Conservation (phyloP, 352 stramenopile genomes). For the Phytophthora hibernalis region DNA sequence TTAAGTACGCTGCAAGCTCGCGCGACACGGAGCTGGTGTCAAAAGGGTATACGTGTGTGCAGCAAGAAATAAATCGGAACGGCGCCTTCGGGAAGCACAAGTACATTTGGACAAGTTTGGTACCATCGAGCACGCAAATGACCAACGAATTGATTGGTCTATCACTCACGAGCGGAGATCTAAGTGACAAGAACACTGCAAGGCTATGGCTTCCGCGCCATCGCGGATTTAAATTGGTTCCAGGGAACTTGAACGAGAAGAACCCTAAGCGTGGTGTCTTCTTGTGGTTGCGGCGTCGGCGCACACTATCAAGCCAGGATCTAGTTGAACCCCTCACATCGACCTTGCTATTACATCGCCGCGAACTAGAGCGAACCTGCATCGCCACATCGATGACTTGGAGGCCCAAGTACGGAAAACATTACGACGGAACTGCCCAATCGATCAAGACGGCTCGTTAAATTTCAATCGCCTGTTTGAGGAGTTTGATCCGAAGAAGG, state of each 20-base stretch:
- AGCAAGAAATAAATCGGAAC: slow-evolving; percentile 72
- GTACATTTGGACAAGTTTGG: slow-evolving; percentile 79
- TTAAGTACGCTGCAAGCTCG: slow-evolving; percentile 66
- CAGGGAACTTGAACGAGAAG: slow-evolving; percentile 75
- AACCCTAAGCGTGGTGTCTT: slow-evolving; percentile 63
- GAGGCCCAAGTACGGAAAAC: slow-evolving; percentile 77
- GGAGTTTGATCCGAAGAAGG: slow-evolving; percentile 80
- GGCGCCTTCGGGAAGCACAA: slow-evolving; percentile 76
- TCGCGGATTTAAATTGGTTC: slow-evolving; percentile 78
- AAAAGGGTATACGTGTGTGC: slow-evolving; percentile 78
- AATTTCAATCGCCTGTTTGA: slow-evolving; percentile 82
- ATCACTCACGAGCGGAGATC: slow-evolving; percentile 64
- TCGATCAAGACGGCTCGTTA: slow-evolving; percentile 77
- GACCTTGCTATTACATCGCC: slow-evolving; percentile 51
- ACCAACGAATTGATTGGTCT: slow-evolving; percentile 74
- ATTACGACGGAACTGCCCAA: slow-evolving; percentile 72
- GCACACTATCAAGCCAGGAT: slow-evolving; percentile 45
- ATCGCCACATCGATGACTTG: slow-evolving; percentile 68
- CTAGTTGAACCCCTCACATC: slow-evolving; percentile 57
- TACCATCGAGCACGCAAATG: slow-evolving; percentile 52
- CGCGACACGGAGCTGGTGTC: slow-evolving; percentile 78
- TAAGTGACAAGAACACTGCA: slow-evolving; percentile 72
- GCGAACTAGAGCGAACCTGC: slow-evolving; percentile 45
- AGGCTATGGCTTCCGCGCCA: slow-evolving; percentile 72
- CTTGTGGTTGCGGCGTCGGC: slow-evolving; percentile 65